A percentile compares a stretch with the other conserved stretches of the same genome.
Evolutionary conservation across 371 early-diverging fungal genomes (phyloP).

Genomic region (Rhizopus sp.): DNA sequence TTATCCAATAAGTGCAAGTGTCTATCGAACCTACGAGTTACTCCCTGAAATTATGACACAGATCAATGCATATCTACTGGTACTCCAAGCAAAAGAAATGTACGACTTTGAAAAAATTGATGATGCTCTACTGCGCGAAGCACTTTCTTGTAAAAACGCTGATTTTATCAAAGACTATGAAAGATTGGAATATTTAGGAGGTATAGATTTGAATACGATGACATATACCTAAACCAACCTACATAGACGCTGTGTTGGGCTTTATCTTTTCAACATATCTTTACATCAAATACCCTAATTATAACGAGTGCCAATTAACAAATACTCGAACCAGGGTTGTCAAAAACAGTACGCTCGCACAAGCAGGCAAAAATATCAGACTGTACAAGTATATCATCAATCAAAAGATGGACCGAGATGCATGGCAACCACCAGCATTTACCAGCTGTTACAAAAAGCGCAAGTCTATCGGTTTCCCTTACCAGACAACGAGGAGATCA

Average conservation of each 20-base stretch:
- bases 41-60: slow-evolving; percentile 67
- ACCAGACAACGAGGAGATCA: too few species aligned
- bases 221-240: background rate
- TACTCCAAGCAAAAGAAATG: slow-evolving; percentile 52
- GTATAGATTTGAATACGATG: slow-evolving; percentile 2
- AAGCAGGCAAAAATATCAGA: slow-evolving; percentile 54
- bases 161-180: slow-evolving; percentile 78
- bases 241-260: slow-evolving; percentile 85
- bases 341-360: slow-evolving; percentile 70
- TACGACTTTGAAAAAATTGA: slow-evolving; percentile 33
- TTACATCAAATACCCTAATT: slow-evolving; percentile 69
- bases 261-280: slow-evolving; percentile 72
- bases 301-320: slow-evolving; percentile 80
- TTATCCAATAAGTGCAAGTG: slow-evolving; percentile 51
- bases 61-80: slow-evolving; percentile 60
- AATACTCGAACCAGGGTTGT: slow-evolving; percentile 65
- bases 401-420: slow-evolving; percentile 51
- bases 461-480: too few species aligned
- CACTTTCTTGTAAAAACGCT: slow-evolving; percentile 73
- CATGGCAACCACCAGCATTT: background rate
- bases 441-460: background rate
- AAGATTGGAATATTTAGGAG: slow-evolving; percentile 90
- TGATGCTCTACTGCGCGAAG: slow-evolving; percentile 60
- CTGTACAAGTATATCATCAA: slow-evolving; percentile 54
- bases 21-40: slow-evolving; percentile 52